Conservation (phyloP, 169 alveolate genomes). For the Plasmodium malariae region DNA sequence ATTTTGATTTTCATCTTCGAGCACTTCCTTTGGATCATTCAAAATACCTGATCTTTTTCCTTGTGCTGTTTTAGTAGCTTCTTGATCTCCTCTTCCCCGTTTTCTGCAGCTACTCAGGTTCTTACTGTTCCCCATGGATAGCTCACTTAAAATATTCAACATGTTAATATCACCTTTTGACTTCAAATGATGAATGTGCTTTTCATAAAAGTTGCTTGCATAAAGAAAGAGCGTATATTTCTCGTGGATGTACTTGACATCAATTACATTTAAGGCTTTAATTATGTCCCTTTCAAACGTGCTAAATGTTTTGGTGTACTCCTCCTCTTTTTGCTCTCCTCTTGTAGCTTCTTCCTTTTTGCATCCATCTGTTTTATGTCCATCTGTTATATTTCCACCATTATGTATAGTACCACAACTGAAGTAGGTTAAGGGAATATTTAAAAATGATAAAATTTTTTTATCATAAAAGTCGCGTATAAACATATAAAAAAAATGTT, state of each 20-base stretch:
- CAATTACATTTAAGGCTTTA: neutral
- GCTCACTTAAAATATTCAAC: neutral
- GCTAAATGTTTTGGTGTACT: conserved; percentile 11
- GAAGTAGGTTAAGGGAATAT: conserved; percentile 33
- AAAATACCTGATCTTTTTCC: neutral
- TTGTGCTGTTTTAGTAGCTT: neutral
- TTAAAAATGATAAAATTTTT: conserved; percentile 37
- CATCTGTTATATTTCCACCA: neutral
- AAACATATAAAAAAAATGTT: conserved; percentile 51
- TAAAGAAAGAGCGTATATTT: conserved; percentile 20
- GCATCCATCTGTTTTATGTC: neutral
- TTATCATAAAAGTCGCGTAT: conserved; percentile 64
- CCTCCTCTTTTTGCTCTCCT: neutral
- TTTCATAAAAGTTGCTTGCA: conserved; percentile 54
- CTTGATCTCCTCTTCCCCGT: neutral
- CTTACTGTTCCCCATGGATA: neutral
- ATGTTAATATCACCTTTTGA: neutral
- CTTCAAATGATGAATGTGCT: conserved; percentile 32
- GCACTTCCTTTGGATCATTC: neutral
- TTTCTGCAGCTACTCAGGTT: neutral
- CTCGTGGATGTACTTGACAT: conserved; percentile 7
- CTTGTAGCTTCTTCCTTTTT: too few species aligned
- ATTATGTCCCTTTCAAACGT: conserved; percentile 1
- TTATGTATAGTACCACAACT: neutral
- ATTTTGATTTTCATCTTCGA: neutral